phyloP scores from a whole-genome alignment of 2,329 filamentous ascomycete species.

The Fusarium clavum region DNA sequence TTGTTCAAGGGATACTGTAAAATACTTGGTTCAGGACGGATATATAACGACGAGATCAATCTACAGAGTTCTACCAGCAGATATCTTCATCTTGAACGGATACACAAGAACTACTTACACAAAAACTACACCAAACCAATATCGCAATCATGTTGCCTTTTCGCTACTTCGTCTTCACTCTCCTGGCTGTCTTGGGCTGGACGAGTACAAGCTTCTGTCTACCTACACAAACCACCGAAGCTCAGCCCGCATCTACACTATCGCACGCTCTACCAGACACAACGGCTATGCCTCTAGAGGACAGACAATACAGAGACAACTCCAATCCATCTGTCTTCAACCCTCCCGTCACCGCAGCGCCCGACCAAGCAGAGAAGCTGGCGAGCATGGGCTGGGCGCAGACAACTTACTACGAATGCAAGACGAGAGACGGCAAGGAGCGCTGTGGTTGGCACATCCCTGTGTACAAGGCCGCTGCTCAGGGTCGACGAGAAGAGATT shows the following conservation, averaged over 20 bases:
- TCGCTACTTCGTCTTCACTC: constrained; percentile 6
- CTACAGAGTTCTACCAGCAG: not conserved
- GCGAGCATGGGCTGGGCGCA: constrained; percentile 50
- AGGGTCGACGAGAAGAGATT: constrained; percentile 38
- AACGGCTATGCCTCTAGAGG: constrained; percentile 11
- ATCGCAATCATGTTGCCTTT: constrained; percentile 19
- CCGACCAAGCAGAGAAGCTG: constrained; percentile 47
- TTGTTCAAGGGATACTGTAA: constrained; percentile 23
- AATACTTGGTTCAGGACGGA: not conserved
- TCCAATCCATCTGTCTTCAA: constrained; percentile 43
- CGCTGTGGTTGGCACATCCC: constrained; percentile 54
- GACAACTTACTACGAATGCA: constrained; percentile 52
- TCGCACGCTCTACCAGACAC: constrained; percentile 13
- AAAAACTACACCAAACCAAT: not conserved
- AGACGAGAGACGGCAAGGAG: constrained; percentile 47
- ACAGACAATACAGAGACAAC: constrained; percentile 30
- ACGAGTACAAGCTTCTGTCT: constrained; percentile 22
- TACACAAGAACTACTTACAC: not conserved
- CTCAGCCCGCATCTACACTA: constrained; percentile 20
- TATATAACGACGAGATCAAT: constrained; percentile 27
- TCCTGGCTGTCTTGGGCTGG: constrained; percentile 17
- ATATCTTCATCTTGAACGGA: not conserved
- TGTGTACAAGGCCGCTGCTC: constrained; percentile 45
- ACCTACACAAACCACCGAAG: constrained; percentile 26
- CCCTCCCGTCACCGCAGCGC: constrained; percentile 50